Conservation (phyloP, 2,329 filamentous ascomycete species). For the Clarireedia monteithiana region DNA sequence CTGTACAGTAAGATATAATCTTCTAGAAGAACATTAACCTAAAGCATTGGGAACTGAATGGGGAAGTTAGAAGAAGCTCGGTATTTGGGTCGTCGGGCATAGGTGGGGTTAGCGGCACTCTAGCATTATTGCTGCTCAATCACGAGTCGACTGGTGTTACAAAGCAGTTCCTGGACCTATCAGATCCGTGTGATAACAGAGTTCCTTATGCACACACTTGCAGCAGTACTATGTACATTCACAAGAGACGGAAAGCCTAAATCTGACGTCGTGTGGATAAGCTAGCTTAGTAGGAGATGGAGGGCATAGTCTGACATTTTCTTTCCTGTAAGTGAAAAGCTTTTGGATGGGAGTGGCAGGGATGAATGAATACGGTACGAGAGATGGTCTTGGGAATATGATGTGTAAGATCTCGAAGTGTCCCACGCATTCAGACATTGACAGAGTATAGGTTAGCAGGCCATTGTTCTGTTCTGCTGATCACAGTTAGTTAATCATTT, state of each 20-base stretch:
- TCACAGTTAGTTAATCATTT: not conserved
- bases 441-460: no score
- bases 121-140: no score
- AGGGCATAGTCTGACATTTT: not conserved
- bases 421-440: no score
- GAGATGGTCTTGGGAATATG: no score
- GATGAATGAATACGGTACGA: not conserved
- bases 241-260: not conserved
- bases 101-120: not conserved
- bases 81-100: not conserved
- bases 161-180: not conserved
- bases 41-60: not conserved
- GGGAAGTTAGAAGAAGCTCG: not conserved
- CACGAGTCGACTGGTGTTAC: no score
- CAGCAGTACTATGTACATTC: not conserved
- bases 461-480: constrained; percentile 4
- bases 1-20: not conserved
- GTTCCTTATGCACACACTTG: constrained; percentile 6
- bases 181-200: constrained; percentile 3
- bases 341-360: not conserved
- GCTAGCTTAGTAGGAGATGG: not conserved
- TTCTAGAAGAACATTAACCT: not conserved
- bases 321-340: constrained; percentile 1
- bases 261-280: constrained; percentile 5
- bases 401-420: no score